Percentiles rank a stretch among this genome's conserved stretches.
Evolutionary conservation across 1,284 basidiomycete species (phyloP).

Genomic region (Fomes fomentarius): DNA sequence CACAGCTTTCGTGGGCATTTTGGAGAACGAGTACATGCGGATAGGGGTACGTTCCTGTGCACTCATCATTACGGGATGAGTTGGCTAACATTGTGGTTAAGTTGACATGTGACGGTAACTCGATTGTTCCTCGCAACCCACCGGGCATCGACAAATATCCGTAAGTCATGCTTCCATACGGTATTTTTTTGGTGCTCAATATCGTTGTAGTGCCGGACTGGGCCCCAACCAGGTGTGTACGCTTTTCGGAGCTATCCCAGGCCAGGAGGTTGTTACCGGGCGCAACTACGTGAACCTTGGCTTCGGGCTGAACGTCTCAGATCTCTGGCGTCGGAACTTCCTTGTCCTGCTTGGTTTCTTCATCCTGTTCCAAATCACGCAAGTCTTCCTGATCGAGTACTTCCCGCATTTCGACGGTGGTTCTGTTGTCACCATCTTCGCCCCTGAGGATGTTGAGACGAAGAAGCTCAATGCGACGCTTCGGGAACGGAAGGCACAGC

Average conservation of each 20-base stretch:
- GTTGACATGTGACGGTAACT: constrained; percentile 69
- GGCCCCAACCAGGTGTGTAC: constrained; percentile 74
- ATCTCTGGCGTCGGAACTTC: constrained; percentile 67
- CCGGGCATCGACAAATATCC: constrained; percentile 67
- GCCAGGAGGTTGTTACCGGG: constrained; percentile 53
- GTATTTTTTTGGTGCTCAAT: constrained; percentile 26
- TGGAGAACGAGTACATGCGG: constrained; percentile 86
- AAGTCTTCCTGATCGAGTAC: constrained; percentile 63
- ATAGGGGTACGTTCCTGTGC: constrained; percentile 50
- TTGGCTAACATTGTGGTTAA: constrained; percentile 23
- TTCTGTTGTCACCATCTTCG: constrained; percentile 62
- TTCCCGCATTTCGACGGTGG: constrained; percentile 57
- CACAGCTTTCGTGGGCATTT: constrained; percentile 71
- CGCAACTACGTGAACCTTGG: constrained; percentile 61
- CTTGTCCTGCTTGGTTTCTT: constrained; percentile 64
- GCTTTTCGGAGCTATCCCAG: constrained; percentile 57
- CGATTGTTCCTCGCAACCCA: constrained; percentile 74
- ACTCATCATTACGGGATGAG: too few species aligned
- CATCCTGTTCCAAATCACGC: constrained; percentile 66
- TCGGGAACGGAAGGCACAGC: constrained; percentile 50
- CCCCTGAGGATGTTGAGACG: constrained; percentile 71
- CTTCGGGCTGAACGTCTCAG: constrained; percentile 50
- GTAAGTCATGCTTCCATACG: constrained; percentile 40
- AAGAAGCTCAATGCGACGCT: constrained; percentile 68
- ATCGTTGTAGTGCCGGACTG: constrained; percentile 39